A percentile compares a stretch with the other conserved stretches of the same genome.
phyloP scores from a whole-genome alignment of 495 filamentous ascomycete species.

The Echria macrotheca region DNA sequence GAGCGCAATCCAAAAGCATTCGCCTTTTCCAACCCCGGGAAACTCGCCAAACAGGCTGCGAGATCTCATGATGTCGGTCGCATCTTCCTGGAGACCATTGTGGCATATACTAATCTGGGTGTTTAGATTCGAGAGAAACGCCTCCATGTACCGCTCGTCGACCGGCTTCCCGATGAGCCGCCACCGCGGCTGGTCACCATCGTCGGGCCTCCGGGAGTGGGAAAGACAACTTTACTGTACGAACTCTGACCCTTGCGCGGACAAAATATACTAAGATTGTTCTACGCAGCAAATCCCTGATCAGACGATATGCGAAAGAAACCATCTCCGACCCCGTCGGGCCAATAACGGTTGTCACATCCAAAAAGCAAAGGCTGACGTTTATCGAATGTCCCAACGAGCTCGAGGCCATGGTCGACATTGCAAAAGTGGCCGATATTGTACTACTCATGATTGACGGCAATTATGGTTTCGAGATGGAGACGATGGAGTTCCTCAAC shows the following conservation, averaged over 20 bases:
- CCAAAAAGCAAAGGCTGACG: constrained; percentile 84
- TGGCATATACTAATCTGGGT: constrained; percentile 11
- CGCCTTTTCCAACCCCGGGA: constrained; percentile 76
- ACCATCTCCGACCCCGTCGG: constrained; percentile 82
- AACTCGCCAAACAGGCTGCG: constrained; percentile 74
- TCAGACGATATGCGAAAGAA: constrained; percentile 93
- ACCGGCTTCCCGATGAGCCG: constrained; percentile 92
- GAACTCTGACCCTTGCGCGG: constrained; percentile 37
- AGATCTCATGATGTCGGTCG: constrained; percentile 88
- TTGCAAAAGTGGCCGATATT: constrained; percentile 94
- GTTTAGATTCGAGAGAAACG: constrained; percentile 84
- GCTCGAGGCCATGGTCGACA: constrained; percentile 89
- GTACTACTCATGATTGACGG: constrained; percentile 96
- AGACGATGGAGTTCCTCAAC: constrained; percentile 99
- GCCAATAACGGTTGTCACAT: constrained; percentile 90
- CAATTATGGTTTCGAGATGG: constrained; percentile 98
- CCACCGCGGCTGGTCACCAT: constrained; percentile 87
- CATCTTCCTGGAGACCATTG: neutral
- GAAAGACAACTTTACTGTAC: constrained; percentile 52
- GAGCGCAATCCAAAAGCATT: constrained; percentile 90
- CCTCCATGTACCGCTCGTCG: constrained; percentile 90
- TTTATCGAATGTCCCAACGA: constrained; percentile 97
- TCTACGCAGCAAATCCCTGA: constrained; percentile 63
- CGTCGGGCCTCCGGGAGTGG: constrained; percentile 88
- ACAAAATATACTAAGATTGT: constrained; percentile 45